Evolutionary conservation across 768 basidiomycete genomes (phyloP), one percentile per base, ranked within the genome.

Genomic region (Holtermanniella nyarrowii): DNA sequence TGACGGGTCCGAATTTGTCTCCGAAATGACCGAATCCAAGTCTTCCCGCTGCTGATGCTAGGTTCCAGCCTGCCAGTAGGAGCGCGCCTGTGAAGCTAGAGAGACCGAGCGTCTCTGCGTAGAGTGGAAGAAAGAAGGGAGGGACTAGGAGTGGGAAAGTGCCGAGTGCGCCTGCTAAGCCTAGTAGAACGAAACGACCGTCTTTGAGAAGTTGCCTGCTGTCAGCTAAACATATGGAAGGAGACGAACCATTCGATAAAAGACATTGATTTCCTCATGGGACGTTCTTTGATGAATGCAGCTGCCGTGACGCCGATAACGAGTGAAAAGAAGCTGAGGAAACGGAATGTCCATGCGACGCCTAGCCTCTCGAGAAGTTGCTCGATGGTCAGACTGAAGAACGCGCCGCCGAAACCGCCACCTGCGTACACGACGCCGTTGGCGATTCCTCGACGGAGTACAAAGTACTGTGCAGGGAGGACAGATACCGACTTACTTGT

Each of bases 1-100:
- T 76, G 40, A 72, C 65, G 14, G 73, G 69, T 3, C 76, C 76
- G 42, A 76, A 54, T 16, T 61, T 56, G 57, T 76, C 76, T 4
- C 73, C 69, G n/a, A 72, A 41, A 49, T 69, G 66, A 0, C 76
- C 76, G 44, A 73, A 70, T 21, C 62, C 46, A 26, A 72, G 70
- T 46, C 75, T 57, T 56, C 68, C 68, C 16, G 52, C 43, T 0
- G 62, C 65, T 11, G 59, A 61, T 20, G 63, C 40, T 1, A 69
- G 53, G 48, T 69, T 69, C 53, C 57, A 69, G 2, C 63, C 59
- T 0, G 64, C 54, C 4, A 66, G 54, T 1, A 69, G 47, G 11
- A 43, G 40, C 0, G 65, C 60, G 0, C 57, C 52, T 0, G 61
- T 41, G 0, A 49, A 48, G 4, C 56, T 40, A 13, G 52, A 49